Conservation (phyloP, 23 red algal species). For the Gracilariopsis chorda region DNA sequence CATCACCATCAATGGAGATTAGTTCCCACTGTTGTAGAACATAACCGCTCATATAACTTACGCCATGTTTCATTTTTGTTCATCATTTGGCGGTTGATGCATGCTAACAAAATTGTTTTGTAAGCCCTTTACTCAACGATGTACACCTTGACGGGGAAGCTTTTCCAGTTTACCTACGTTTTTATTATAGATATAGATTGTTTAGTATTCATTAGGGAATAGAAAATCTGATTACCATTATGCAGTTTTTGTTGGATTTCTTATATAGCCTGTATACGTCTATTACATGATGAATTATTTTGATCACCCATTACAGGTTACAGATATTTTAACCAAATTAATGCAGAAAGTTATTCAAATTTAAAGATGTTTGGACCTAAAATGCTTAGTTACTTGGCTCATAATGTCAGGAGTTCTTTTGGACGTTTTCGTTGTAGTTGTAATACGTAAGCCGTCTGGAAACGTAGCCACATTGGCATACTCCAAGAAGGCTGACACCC, state of each 20-base stretch:
- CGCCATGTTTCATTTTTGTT: background rate
- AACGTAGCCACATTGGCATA: background rate
- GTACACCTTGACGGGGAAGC: background rate
- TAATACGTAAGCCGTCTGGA: background rate
- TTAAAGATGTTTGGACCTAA: background rate
- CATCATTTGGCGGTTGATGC: background rate
- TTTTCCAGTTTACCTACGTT: background rate
- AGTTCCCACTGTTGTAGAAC: slow-evolving; percentile 25
- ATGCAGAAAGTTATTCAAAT: too few relatives aligned
- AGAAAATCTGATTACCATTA: background rate
- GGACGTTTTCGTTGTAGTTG: background rate
- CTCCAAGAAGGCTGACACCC: background rate
- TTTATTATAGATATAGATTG: background rate
- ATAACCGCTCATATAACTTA: background rate
- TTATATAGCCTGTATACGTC: background rate
- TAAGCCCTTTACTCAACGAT: background rate
- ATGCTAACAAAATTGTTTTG: slow-evolving; percentile 5
- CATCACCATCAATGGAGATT: background rate
- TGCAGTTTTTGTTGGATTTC: background rate
- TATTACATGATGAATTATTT: background rate
- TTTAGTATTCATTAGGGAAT: background rate
- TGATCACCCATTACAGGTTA: background rate
- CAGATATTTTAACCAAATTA: too few relatives aligned
- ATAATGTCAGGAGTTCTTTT: background rate
- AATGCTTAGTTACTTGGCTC: background rate